Conservation (phyloP, 2,329 filamentous ascomycete species). For the Hypoxylon sp. region DNA sequence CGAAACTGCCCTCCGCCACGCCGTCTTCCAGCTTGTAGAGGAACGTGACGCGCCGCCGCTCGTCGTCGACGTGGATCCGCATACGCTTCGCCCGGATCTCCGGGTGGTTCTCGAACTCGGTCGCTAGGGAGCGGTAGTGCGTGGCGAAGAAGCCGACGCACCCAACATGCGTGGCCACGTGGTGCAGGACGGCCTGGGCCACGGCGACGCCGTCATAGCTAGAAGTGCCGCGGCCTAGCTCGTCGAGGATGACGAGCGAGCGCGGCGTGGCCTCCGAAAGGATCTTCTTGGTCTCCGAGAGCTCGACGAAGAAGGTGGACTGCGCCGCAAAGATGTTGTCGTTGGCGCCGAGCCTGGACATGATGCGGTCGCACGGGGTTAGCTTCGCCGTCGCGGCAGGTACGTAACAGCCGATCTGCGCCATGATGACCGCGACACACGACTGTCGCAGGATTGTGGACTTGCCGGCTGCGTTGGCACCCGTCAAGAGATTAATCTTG, state of each 20-base stretch:
- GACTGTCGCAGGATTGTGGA: constrained; percentile 93
- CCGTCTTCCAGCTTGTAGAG: constrained; percentile 93
- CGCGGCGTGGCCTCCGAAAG: constrained; percentile 92
- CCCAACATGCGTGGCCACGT: constrained; percentile 91
- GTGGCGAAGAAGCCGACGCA: constrained; percentile 97
- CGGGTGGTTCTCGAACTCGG: constrained; percentile 89
- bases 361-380: constrained; percentile 95
- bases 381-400: constrained; percentile 84
- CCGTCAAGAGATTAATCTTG: constrained; percentile 92
- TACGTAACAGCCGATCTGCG: constrained; percentile 93
- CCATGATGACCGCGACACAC: constrained; percentile 96
- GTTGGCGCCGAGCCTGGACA: constrained; percentile 96
- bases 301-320: constrained; percentile 97
- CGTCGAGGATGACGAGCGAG: constrained; percentile 95
- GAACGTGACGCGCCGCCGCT: constrained; percentile 89
- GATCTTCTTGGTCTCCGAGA: constrained; percentile 98
- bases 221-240: constrained; percentile 92
- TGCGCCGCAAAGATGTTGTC: constrained; percentile 99
- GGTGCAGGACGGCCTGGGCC: constrained; percentile 96
- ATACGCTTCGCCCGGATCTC: constrained; percentile 89
- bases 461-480: constrained; percentile 97
- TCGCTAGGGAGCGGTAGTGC: constrained; percentile 93
- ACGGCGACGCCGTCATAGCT: constrained; percentile 98
- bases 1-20: constrained; percentile 95
- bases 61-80: constrained; percentile 93